phyloP scores from a whole-genome alignment of 1,284 basidiomycete genomes.

The Fomitopsis palustris region DNA sequence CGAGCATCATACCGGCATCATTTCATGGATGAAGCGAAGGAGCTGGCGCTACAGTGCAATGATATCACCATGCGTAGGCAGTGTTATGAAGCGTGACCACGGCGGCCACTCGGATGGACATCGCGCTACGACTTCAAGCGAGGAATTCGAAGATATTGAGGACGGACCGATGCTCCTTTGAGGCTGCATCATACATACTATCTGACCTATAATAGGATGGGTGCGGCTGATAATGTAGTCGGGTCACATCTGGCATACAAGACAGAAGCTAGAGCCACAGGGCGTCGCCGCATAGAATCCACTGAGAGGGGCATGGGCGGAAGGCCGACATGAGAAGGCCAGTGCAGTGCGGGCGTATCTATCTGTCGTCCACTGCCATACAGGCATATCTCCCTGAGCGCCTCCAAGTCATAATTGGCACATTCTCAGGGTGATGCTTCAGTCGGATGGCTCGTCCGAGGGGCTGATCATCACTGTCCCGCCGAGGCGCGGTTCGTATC shows the following conservation, averaged over 20 bases:
- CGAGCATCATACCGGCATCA: not conserved
- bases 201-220: too few species aligned
- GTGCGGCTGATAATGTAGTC: too few species aligned
- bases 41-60: not conserved
- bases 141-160: not conserved
- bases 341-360: conserved; percentile 2
- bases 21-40: not conserved
- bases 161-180: not conserved
- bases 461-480: not conserved
- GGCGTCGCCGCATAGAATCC: not conserved
- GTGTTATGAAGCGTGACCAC: not conserved
- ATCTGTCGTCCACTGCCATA: conserved; percentile 1
- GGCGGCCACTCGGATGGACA: not conserved
- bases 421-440: not conserved
- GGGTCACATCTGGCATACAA: not conserved
- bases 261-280: not conserved
- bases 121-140: not conserved
- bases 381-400: not conserved
- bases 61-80: conserved; percentile 1
- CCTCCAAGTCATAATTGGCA: not conserved
- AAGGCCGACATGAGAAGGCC: conserved; percentile 2
- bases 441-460: not conserved
- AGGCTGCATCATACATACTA: too few species aligned
- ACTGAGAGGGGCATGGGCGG: not conserved
- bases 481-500: not conserved